A percentile compares a stretch with the other conserved stretches of the same genome.
These are phyloP conservation scores for Neonothopanus nambi DNA, from an alignment of 1,284 basidiomycete species.

Conservation along the genomic window DNA sequence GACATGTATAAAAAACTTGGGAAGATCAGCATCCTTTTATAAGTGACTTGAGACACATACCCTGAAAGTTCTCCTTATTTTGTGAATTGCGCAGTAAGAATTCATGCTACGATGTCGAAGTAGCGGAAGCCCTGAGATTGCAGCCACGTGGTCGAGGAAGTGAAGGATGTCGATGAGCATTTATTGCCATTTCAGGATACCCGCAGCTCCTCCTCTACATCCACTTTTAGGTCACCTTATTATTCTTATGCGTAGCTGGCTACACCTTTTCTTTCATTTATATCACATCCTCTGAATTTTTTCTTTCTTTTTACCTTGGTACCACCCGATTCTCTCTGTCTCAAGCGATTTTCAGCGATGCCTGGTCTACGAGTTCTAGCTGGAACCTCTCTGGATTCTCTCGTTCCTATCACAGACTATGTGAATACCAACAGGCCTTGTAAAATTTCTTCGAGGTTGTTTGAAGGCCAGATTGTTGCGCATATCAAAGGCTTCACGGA, in stretches of 20 bases:
- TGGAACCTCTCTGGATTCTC: conserved; percentile 56
- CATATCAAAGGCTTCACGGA: conserved; percentile 72
- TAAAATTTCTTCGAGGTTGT: conserved; percentile 56
- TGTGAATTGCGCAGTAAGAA: too few species aligned
- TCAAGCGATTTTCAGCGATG: conserved; percentile 30
- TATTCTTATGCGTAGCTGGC: conserved; percentile 3
- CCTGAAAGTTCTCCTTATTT: too few species aligned
- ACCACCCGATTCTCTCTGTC: not conserved
- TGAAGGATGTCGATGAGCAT: too few species aligned
- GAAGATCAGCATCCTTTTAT: too few species aligned
- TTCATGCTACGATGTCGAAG: too few species aligned
- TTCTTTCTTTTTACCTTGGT: not conserved
- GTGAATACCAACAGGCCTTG: conserved; percentile 64
- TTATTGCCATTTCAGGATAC: too few species aligned
- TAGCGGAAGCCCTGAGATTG: too few species aligned
- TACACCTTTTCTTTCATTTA: conserved; percentile 1
- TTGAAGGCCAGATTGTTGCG: conserved; percentile 74
- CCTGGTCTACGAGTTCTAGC: conserved; percentile 68
- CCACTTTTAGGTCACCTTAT: too few species aligned
- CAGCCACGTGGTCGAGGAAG: too few species aligned
- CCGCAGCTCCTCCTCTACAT: not conserved
- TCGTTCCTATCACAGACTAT: conserved; percentile 52
- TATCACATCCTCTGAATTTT: not conserved
- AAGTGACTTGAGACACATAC: too few species aligned
- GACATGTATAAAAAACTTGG: too few species aligned